Conservation (phyloP, 768 basidiomycete species). For the Lactarius vividus region DNA sequence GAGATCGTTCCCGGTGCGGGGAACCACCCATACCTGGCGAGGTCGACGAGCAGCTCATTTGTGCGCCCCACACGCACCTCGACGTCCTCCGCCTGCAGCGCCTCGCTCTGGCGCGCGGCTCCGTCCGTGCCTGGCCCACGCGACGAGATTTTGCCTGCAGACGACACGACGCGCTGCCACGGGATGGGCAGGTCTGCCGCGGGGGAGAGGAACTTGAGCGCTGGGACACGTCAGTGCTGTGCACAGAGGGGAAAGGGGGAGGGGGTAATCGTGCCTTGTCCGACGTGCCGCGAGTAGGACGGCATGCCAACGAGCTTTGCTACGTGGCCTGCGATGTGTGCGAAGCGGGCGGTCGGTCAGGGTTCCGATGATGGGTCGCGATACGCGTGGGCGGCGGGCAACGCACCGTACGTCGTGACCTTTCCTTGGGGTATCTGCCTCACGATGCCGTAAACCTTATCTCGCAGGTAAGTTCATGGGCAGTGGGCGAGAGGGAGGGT, state of each 20-base stretch:
- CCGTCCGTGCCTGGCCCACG: constrained; percentile 81
- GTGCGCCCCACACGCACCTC: constrained; percentile 58
- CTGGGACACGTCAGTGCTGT: constrained; percentile 37
- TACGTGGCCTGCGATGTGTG: constrained; percentile 56
- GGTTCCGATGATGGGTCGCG: not conserved
- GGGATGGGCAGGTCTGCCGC: constrained; percentile 64
- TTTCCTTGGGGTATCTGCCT: constrained; percentile 63
- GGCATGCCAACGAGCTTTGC: constrained; percentile 82
- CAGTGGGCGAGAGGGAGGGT: not conserved
- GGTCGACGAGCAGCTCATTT: constrained; percentile 58
- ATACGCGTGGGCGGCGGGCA: not conserved
- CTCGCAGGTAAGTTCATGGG: not conserved
- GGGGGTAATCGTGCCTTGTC: constrained; percentile 54
- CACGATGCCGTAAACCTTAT: constrained; percentile 69
- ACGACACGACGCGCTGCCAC: constrained; percentile 76
- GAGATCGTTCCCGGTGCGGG: constrained; percentile 35
- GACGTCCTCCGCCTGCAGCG: constrained; percentile 78
- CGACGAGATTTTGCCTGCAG: constrained; percentile 73
- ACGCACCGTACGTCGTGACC: constrained; percentile 74
- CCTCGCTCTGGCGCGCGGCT: constrained; percentile 71
- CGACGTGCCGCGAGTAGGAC: constrained; percentile 73
- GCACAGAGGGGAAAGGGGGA: not conserved
- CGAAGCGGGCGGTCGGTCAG: not conserved
- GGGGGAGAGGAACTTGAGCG: constrained; percentile 71
- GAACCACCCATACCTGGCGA: constrained; percentile 66